Conservation (phyloP, 1,284 basidiomycete genomes). For the Cerrena zonata region DNA sequence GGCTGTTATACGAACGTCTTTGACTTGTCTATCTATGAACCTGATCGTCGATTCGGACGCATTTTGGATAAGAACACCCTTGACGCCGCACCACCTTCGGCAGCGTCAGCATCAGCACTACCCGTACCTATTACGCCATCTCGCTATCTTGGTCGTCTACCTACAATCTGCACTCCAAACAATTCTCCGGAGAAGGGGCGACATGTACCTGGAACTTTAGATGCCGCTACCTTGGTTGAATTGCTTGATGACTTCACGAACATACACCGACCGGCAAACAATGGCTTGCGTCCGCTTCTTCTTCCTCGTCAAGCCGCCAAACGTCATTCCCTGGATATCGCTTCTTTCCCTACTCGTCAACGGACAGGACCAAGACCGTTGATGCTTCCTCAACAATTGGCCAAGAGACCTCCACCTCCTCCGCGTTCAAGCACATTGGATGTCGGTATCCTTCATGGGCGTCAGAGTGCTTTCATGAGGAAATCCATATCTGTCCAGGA, state of each 20-base stretch:
- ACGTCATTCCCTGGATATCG: background rate
- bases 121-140: background rate
- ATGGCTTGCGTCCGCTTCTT: conserved; percentile 3
- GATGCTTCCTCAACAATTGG: conserved; percentile 1
- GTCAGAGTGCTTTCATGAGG: background rate
- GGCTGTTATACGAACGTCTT: background rate
- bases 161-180: background rate
- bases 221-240: background rate
- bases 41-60: background rate
- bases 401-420: background rate
- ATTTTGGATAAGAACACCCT: background rate
- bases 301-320: background rate
- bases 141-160: no score
- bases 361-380: background rate
- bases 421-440: background rate
- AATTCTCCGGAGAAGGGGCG: background rate
- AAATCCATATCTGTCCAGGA: background rate
- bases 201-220: background rate
- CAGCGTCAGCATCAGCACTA: background rate
- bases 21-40: background rate
- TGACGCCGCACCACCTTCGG: background rate
- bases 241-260: background rate
- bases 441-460: background rate
- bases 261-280: conserved; percentile 1
- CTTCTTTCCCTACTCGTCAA: background rate